phyloP scores from a whole-genome alignment of 176 grass and related monocot genomes.

The Oryza punctata region DNA sequence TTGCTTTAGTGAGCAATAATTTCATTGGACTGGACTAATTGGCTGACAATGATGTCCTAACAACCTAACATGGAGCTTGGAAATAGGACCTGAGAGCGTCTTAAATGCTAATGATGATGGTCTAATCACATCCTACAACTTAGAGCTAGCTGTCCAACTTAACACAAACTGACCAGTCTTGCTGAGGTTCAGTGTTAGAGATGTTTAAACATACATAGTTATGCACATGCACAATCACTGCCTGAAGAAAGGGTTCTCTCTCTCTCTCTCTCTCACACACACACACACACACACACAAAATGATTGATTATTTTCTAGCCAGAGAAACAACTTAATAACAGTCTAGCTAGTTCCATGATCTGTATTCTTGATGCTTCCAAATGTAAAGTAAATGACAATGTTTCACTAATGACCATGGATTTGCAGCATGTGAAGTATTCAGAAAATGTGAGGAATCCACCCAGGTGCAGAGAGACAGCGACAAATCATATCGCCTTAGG shows the following conservation, averaged over 20 bases:
- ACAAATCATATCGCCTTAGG: neutral
- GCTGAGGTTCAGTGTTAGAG: neutral
- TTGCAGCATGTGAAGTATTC: neutral
- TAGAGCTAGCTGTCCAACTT: neutral
- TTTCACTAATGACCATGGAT: neutral
- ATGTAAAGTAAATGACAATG: neutral
- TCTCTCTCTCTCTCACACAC: too few relatives aligned
- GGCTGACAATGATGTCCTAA: slow-evolving; percentile 20
- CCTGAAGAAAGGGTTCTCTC: neutral
- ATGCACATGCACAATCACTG: neutral
- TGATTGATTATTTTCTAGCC: too few relatives aligned
- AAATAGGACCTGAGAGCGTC: neutral
- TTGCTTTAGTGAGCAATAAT: neutral
- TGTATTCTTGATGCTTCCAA: neutral
- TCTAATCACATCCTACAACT: neutral
- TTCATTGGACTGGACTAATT: neutral
- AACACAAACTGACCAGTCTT: neutral
- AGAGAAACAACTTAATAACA: too few relatives aligned
- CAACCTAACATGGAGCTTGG: slow-evolving; percentile 11
- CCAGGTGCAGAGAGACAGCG: neutral
- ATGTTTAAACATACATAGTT: too few relatives aligned
- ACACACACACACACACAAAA: too few relatives aligned
- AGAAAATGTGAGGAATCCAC: neutral
- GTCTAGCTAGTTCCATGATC: neutral
- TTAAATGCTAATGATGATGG: neutral